phyloP scores from a whole-genome alignment of 257 asterid genomes.

The Jasminum sambac region DNA sequence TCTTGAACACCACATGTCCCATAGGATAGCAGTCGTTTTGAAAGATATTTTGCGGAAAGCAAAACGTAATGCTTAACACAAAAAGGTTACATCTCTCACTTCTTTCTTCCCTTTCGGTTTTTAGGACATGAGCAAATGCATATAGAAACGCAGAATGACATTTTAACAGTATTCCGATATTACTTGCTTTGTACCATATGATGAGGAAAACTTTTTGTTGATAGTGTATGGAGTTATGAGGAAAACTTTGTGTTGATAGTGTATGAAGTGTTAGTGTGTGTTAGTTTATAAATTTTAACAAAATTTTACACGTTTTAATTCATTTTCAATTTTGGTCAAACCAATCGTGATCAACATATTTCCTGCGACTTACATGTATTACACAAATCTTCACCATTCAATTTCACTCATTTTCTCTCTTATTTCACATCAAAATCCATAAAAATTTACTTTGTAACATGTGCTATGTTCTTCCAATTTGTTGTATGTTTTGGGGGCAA shows the following conservation, averaged over 20 bases:
- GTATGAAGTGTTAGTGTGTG: too few relatives aligned
- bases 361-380: too few relatives aligned
- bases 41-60: constrained; percentile 41
- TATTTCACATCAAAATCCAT: too few relatives aligned
- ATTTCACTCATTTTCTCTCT: too few relatives aligned
- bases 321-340: too few relatives aligned
- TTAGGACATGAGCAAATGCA: background rate
- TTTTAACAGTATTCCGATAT: background rate
- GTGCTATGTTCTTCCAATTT: background rate
- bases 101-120: background rate
- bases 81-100: background rate
- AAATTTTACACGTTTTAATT: too few relatives aligned
- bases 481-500: background rate
- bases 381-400: too few relatives aligned
- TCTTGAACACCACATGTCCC: constrained; percentile 82
- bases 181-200: background rate
- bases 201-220: background rate
- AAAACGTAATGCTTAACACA: background rate
- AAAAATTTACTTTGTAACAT: too few relatives aligned
- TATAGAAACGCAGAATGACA: background rate
- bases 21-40: constrained; percentile 66
- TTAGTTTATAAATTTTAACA: too few relatives aligned
- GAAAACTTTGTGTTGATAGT: too few relatives aligned
- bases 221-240: too few relatives aligned
- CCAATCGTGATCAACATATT: too few relatives aligned